Evolutionary conservation across 345 rosid genomes (phyloP), one percentile per base, ranked within the genome.

Genomic region (Citrus unshiu): DNA sequence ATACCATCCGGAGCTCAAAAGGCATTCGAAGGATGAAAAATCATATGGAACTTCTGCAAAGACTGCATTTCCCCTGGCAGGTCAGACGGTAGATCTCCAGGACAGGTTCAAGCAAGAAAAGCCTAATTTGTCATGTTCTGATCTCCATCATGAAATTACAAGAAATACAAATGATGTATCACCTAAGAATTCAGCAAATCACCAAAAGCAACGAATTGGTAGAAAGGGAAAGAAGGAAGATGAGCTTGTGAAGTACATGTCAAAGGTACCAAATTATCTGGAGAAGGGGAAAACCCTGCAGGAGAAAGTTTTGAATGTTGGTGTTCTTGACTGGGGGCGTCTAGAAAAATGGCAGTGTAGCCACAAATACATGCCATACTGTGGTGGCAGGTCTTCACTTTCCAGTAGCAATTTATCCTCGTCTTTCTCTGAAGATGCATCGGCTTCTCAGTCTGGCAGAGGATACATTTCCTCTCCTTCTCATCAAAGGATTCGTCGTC

Each of bases 171-270:
- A 83, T 70, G 89, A 85, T 39, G 71, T 77, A 5, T 80, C 84
- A 58, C 86, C 90, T 6, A 77, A 77, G 72, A 75, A 84, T 49
- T 80, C 78, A 34, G 35, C 75, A 76, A 82, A 79, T 73, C 83
- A 81, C 32, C 74, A 75, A 27, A 88, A 81, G 74, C 82, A 77
- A 5, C 59, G 69, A 51, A 72, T 77, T 40, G 74, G 80, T 70
- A 83, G 80, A 78, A 74, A 82, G 56, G 35, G 61, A 32, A 70
- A 37, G 9, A 79, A 77, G 62, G 97, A 91, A 76, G 90, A 85
- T 24, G 99, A 94, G 90, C 91, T 93, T 75, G 94, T 96, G 29
- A 93, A 90, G 90, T 89, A 90, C 83, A 94, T 96, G 99, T 92
- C 98, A 0, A 88, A 88, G 68, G 79, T 96, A 85, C 98, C 99